Evolutionary conservation across 345 rosid genomes (phyloP).

Genomic region (Linum usitatissimum): DNA sequence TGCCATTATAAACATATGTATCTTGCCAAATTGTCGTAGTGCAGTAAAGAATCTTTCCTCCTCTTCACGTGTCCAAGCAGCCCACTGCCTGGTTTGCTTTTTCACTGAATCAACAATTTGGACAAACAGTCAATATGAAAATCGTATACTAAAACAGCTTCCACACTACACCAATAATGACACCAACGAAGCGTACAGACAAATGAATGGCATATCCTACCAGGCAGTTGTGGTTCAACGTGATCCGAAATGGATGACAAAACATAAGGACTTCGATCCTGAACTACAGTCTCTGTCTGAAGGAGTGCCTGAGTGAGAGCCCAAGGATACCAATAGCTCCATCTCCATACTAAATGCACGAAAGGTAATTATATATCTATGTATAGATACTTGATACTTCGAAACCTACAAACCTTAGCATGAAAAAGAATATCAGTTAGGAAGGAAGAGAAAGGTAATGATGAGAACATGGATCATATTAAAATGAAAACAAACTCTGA

Average conservation of each 20-base stretch:
- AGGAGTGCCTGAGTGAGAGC: slow-evolving; percentile 23
- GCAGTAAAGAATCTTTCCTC: slow-evolving; percentile 97
- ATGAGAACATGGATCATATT: neutral
- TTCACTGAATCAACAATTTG: slow-evolving; percentile 37
- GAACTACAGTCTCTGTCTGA: slow-evolving; percentile 30
- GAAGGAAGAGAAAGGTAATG: neutral
- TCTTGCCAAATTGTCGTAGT: slow-evolving; percentile 98
- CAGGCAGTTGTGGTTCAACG: slow-evolving; percentile 39
- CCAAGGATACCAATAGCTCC: slow-evolving; percentile 25
- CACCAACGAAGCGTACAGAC: slow-evolving; percentile 2
- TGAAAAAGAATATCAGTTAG: slow-evolving; percentile 2
- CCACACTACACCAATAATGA: slow-evolving; percentile 3
- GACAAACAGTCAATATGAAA: neutral
- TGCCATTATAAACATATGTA: slow-evolving; percentile 19
- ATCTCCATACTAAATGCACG: slow-evolving; percentile 30
- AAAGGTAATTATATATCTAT: slow-evolving; percentile 18
- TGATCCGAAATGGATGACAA: slow-evolving; percentile 26
- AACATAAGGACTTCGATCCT: slow-evolving; percentile 31
- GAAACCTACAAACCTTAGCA: slow-evolving; percentile 2
- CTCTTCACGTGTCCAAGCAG: slow-evolving; percentile 99
- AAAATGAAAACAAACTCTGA: neutral
- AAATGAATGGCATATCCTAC: slow-evolving; percentile 31
- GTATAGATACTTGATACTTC: slow-evolving; percentile 16
- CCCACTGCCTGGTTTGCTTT: slow-evolving; percentile 93
- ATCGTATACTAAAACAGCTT: neutral